Conservation (phyloP, 2,329 filamentous ascomycete species). For the Hymenoscyphus occultus region DNA sequence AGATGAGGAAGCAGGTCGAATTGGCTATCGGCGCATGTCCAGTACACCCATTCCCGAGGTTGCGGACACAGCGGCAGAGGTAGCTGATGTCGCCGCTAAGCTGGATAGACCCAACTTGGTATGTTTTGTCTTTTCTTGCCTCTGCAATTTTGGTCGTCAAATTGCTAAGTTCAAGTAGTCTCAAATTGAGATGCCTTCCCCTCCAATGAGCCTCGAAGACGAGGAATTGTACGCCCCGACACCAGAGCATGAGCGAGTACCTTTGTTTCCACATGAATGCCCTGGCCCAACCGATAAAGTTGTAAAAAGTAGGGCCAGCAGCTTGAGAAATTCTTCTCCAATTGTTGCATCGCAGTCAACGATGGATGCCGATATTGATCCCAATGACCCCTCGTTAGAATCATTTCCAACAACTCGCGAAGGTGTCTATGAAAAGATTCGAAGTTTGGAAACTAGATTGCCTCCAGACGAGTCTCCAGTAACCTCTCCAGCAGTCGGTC, state of each 20-base stretch:
- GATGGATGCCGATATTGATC: conserved; percentile 24
- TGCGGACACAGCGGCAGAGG: conserved; percentile 44
- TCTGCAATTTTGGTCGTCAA: not conserved
- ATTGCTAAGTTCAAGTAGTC: conserved; percentile 8
- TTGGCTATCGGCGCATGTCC: conserved; percentile 38
- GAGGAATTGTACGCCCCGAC: conserved; percentile 19
- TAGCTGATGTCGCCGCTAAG: conserved; percentile 42
- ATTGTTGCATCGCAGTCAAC: conserved; percentile 9
- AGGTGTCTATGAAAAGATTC: conserved; percentile 28
- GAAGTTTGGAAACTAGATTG: conserved; percentile 26
- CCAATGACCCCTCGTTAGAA: conserved; percentile 32
- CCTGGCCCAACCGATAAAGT: conserved; percentile 21
- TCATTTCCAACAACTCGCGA: conserved; percentile 32
- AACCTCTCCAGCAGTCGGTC: conserved; percentile 24
- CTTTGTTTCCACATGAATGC: conserved; percentile 33
- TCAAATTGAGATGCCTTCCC: conserved; percentile 8
- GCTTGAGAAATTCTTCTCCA: conserved; percentile 8
- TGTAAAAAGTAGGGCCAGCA: conserved; percentile 8
- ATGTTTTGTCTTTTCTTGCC: conserved; percentile 4
- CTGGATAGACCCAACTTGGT: conserved; percentile 35
- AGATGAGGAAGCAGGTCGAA: conserved; percentile 36
- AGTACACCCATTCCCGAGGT: conserved; percentile 43
- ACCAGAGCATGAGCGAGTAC: conserved; percentile 32
- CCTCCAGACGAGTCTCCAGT: conserved; percentile 26
- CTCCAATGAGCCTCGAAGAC: conserved; percentile 7